phyloP scores from a whole-genome alignment of 805 yeast genomes.

The fission yeast (Schizosaccharomyces pombe) region DNA sequence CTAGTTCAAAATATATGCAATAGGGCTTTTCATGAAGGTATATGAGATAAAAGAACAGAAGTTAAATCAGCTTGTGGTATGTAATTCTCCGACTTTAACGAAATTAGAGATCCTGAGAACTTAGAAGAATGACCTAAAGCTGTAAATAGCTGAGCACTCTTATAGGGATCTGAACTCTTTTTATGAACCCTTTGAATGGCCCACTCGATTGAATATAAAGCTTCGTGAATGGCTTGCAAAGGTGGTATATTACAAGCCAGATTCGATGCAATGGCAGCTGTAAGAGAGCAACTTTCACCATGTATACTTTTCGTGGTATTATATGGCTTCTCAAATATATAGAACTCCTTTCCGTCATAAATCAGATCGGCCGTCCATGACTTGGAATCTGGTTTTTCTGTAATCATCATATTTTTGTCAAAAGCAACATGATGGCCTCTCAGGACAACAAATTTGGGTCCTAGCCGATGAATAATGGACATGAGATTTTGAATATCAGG shows the following conservation, averaged over 20 bases:
- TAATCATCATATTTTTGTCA: conserved; percentile 5
- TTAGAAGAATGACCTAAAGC: too few species aligned
- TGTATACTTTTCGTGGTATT: conserved; percentile 8
- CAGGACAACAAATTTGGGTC: conserved; percentile 33
- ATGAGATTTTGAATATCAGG: conserved; percentile 23
- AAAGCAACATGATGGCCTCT: conserved; percentile 62
- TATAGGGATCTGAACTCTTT: background rate
- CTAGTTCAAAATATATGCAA: too few species aligned
- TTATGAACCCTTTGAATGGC: background rate
- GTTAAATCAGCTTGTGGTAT: too few species aligned
- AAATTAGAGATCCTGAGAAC: too few species aligned
- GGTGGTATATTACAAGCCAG: conserved; percentile 25
- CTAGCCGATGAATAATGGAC: conserved; percentile 17
- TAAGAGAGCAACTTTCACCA: conserved; percentile 4
- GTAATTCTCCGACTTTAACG: too few species aligned
- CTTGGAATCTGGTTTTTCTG: conserved; percentile 5
- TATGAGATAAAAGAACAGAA: too few species aligned
- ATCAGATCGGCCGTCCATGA: conserved; percentile 28
- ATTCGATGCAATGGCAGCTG: background rate
- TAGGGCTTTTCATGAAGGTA: too few species aligned
- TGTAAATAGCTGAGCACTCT: background rate
- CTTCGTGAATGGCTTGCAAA: background rate
- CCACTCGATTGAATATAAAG: background rate
- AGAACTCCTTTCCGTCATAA: conserved; percentile 21
- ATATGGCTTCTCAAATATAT: conserved; percentile 26